Conservation (phyloP, 1,139 yeast species). For the Blastobotrys ciferrii region DNA sequence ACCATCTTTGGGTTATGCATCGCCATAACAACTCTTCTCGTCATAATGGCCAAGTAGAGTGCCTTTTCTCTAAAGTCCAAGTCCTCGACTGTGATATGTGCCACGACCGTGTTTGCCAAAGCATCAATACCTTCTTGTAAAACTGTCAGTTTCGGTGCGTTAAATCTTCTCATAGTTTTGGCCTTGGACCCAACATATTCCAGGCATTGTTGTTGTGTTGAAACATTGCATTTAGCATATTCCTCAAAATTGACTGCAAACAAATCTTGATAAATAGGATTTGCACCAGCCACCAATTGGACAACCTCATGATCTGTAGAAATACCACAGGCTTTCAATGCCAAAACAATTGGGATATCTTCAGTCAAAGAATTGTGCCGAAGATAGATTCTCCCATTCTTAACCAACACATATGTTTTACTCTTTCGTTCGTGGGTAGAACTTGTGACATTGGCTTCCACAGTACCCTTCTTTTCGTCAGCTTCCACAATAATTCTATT, state of each 20-base stretch:
- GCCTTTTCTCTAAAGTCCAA: constrained; percentile 93
- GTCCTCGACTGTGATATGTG: constrained; percentile 84
- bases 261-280: constrained; percentile 83
- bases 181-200: constrained; percentile 89
- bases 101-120: constrained; percentile 92
- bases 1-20: constrained; percentile 94
- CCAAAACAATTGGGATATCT: constrained; percentile 91
- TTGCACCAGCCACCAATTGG: constrained; percentile 90
- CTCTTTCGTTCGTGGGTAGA: constrained; percentile 98
- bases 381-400: constrained; percentile 81
- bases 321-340: constrained; percentile 92
- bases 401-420: constrained; percentile 91
- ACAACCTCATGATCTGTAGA: constrained; percentile 89
- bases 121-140: constrained; percentile 97
- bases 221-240: constrained; percentile 79
- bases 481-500: constrained; percentile 98
- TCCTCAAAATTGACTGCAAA: constrained; percentile 94
- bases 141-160: constrained; percentile 73
- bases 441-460: constrained; percentile 96
- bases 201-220: constrained; percentile 91
- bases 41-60: constrained; percentile 91
- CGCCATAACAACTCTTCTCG: constrained; percentile 93
- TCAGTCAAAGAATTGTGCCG: constrained; percentile 95
- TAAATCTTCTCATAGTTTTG: constrained; percentile 84
- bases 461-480: constrained; percentile 89